Percentiles rank a stretch among this genome's conserved stretches.
phyloP scores from a whole-genome alignment of 495 filamentous ascomycete species.

The Pseudevernia furfuracea region DNA sequence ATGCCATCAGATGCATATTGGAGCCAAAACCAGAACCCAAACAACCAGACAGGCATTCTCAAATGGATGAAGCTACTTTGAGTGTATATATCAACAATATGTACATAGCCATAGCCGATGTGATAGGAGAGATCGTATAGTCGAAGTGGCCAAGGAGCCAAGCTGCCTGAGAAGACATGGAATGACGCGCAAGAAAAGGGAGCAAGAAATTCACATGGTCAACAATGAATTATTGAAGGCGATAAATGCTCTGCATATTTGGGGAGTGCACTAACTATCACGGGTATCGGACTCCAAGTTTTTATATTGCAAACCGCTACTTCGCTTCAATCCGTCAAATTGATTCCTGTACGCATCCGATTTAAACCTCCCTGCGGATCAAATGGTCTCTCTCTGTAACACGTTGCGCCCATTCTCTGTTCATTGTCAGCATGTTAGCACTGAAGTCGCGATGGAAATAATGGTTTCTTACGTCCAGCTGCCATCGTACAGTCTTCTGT shows the following conservation, averaged over 20 bases:
- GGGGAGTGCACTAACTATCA: background rate
- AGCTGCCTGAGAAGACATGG: background rate
- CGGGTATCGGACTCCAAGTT: background rate
- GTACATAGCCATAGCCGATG: background rate
- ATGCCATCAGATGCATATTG: background rate
- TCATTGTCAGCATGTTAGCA: constrained; percentile 25
- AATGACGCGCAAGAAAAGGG: background rate
- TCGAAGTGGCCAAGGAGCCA: background rate
- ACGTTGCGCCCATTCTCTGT: constrained; percentile 70
- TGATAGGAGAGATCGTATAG: background rate
- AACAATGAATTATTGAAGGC: background rate
- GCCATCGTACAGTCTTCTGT: constrained; percentile 81
- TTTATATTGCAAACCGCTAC: background rate
- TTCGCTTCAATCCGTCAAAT: background rate
- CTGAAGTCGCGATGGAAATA: background rate
- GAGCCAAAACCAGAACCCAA: background rate
- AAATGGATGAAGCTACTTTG: background rate
- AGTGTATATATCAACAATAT: background rate
- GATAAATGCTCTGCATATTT: background rate
- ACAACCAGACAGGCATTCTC: background rate
- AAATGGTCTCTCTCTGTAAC: constrained; percentile 52
- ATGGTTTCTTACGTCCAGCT: constrained; percentile 82
- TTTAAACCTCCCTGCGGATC: constrained; percentile 45
- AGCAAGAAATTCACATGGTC: background rate
- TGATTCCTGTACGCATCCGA: background rate